A percentile compares a stretch with the other conserved stretches of the same genome.
phyloP scores from a whole-genome alignment of 2,329 filamentous ascomycete species.

The Claviceps purpurea region DNA sequence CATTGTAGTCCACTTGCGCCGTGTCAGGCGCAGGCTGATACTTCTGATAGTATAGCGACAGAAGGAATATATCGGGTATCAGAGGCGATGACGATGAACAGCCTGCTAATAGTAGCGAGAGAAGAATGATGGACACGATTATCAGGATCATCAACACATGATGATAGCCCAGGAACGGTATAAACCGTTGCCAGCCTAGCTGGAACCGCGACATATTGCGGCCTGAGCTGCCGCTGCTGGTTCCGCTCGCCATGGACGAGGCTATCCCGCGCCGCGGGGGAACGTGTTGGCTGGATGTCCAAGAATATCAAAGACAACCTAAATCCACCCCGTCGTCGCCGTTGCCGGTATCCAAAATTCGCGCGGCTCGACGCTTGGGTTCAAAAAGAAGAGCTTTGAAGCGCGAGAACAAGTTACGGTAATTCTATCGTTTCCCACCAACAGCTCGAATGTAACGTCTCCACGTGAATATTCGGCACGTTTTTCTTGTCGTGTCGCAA shows the following conservation, averaged over 20 bases:
- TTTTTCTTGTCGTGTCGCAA: not conserved
- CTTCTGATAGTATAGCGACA: constrained; percentile 90
- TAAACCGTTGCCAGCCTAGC: constrained; percentile 45
- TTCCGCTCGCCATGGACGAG: constrained; percentile 9
- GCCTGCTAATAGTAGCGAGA: constrained; percentile 83
- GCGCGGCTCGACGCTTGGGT: not conserved
- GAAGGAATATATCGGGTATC: constrained; percentile 91
- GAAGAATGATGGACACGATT: constrained; percentile 79
- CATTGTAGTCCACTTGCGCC: constrained; percentile 80
- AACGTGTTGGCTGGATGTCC: not conserved
- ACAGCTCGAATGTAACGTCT: too few species aligned
- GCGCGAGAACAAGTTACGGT: too few species aligned
- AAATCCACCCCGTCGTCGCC: not conserved
- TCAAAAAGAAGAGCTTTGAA: not conserved
- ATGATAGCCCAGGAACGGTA: constrained; percentile 59
- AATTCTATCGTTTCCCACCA: too few species aligned
- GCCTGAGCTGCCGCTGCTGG: constrained; percentile 11
- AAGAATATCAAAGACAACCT: not conserved
- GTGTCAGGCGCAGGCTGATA: constrained; percentile 75
- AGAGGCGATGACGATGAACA: constrained; percentile 93
- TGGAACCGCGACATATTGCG: constrained; percentile 25
- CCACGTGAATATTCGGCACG: not conserved
- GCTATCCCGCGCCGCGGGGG: too few species aligned
- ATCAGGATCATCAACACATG: constrained; percentile 97
- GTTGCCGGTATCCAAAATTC: not conserved